A percentile compares a stretch with the other conserved stretches of the same genome.
Evolutionary conservation across 352 stramenopile species (phyloP).

Genomic region (Phytopythium mirpurense): DNA sequence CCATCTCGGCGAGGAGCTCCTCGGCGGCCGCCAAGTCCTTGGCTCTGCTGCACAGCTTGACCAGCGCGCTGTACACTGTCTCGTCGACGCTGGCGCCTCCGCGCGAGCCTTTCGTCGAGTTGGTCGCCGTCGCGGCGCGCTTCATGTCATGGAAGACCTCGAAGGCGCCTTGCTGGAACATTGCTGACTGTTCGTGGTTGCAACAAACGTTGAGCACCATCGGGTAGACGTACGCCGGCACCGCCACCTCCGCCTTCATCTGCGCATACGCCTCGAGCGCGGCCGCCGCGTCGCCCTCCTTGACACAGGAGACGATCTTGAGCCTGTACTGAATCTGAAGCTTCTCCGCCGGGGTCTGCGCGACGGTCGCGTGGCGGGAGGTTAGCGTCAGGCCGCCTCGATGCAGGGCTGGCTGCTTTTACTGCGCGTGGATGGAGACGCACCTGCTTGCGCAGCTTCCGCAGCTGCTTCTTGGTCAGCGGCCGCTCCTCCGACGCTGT

Average conservation of each 20-base stretch:
- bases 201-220: conserved; percentile 60
- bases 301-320: conserved; percentile 37
- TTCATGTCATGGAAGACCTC: conserved; percentile 70
- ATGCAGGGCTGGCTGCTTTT: no score
- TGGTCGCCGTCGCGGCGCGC: conserved; percentile 7
- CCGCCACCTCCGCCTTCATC: conserved; percentile 37
- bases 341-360: conserved; percentile 39
- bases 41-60: conserved; percentile 68
- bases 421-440: neutral
- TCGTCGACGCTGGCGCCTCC: conserved; percentile 30
- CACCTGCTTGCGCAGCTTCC: conserved; percentile 39
- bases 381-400: no score
- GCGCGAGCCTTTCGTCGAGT: conserved; percentile 13
- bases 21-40: conserved; percentile 49
- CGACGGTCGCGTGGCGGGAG: no score
- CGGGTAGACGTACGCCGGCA: conserved; percentile 47
- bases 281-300: conserved; percentile 26
- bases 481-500: conserved; percentile 9
- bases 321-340: conserved; percentile 30
- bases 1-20: conserved; percentile 45
- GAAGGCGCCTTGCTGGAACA: conserved; percentile 37
- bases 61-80: conserved; percentile 64
- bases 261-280: conserved; percentile 46
- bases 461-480: conserved; percentile 32
- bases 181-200: conserved; percentile 28